Base-by-base conservation (phyloP, 352 stramenopile genomes). In the Phytophthora sp. region DNA sequence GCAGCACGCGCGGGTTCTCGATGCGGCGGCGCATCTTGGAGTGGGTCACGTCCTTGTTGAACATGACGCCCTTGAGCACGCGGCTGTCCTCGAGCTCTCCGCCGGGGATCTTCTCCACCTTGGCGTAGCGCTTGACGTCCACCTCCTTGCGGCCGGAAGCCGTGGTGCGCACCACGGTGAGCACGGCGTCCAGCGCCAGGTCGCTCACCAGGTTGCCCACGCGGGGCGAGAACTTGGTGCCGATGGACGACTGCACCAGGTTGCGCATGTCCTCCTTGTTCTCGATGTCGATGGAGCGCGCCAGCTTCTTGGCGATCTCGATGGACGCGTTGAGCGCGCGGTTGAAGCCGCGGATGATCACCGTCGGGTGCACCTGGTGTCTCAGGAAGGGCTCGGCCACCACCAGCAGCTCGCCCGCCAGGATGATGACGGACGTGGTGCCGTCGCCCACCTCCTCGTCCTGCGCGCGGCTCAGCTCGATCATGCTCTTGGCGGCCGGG, bases 21-120 rank as follows among this genome's bases (percentile, higher is more conserved):
- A 99, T 99, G 44, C 87, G 87, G 52, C 97, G 94, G 38, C 96
- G 86, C 98, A 99, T 99, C 84, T 99, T 99, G 37, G 97, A 97
- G 88, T 99, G 97, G 17, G 97, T 99, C 42, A 98, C 94, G 76
- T 99, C 98, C 85, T 99, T 99, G 87, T 99, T 99, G 83, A 99
- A 99, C 97, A 99, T 99, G 52, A 99, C 91, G 53, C 98, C 98
- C 66, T 97, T 94, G 23, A 99, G 81, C 31, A 99, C 97, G 30
- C 81, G 76, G 58, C 87, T 98, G 71, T 98, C 93, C 35, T 87
- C 81, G 10, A 98, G 72, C 74, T 99, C 97, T 49, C 98, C 98
- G 39, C 98, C 98, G 0, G 98, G 98, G 56, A 96, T 99, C 83
- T 99, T 99, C 84, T 99, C 97, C 31, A 99, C 96, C 79, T 99